phyloP scores from a whole-genome alignment of 805 yeast genomes.

The Maudiozyma serrabonitensis region DNA sequence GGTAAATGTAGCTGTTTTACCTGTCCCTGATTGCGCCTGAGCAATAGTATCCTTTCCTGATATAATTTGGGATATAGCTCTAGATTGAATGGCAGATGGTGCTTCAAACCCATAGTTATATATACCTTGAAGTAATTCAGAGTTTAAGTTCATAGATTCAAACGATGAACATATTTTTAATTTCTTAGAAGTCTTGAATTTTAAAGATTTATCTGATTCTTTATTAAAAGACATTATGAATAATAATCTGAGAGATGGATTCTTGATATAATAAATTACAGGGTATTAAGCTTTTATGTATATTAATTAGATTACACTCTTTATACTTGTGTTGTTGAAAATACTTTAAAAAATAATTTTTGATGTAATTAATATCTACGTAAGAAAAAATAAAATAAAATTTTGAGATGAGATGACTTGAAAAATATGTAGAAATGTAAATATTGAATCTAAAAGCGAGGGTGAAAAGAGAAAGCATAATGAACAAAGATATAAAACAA shows the following conservation, averaged over 20 bases:
- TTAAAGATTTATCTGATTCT: constrained; percentile 47
- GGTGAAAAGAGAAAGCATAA: background rate
- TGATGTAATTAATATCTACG: no score
- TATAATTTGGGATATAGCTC: constrained; percentile 91
- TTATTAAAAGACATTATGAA: constrained; percentile 48
- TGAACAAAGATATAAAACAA: background rate
- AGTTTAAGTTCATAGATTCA: constrained; percentile 68
- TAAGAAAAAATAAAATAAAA: background rate
- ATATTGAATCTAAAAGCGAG: background rate
- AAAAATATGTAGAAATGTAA: background rate
- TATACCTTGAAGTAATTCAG: constrained; percentile 49
- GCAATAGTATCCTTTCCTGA: constrained; percentile 92
- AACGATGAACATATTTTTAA: constrained; percentile 45
- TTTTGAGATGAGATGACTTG: constrained; percentile 2
- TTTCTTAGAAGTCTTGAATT: constrained; percentile 54
- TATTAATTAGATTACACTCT: no score
- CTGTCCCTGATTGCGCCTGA: constrained; percentile 98
- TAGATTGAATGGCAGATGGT: constrained; percentile 94
- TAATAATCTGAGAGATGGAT: background rate
- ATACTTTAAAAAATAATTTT: no score
- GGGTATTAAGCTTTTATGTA: no score
- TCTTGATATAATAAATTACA: no score
- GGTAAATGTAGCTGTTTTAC: constrained; percentile 97
- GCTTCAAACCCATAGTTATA: constrained; percentile 88
- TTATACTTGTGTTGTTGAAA: no score